phyloP scores from a whole-genome alignment of 108 stramenopile species.

The Fistulifera pelliculosa region DNA sequence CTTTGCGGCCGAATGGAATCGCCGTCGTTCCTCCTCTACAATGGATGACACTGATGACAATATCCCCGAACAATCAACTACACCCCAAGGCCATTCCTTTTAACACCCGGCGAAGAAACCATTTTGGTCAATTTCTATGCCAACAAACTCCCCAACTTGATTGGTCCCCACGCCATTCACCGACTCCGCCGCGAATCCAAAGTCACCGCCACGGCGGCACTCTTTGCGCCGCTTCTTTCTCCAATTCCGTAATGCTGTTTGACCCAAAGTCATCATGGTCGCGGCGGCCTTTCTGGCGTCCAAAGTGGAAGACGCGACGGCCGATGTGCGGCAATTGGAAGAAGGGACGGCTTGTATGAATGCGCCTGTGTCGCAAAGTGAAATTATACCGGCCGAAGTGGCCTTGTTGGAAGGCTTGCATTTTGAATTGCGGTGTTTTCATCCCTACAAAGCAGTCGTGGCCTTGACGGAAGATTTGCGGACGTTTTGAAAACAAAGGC shows the following conservation, averaged over 20 bases:
- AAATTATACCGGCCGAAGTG: slow-evolving; percentile 48
- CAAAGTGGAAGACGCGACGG: slow-evolving; percentile 81
- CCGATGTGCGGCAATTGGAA: slow-evolving; percentile 68
- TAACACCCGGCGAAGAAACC: slow-evolving; percentile 60
- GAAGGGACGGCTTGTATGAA: slow-evolving; percentile 70
- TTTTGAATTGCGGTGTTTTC: slow-evolving; percentile 65
- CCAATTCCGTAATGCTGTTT: slow-evolving; percentile 65
- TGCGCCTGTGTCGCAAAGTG: slow-evolving; percentile 40
- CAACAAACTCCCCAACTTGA: slow-evolving; percentile 61
- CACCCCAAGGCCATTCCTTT: no score
- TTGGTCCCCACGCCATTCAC: slow-evolving; percentile 60
- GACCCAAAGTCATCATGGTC: slow-evolving; percentile 67
- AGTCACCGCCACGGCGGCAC: slow-evolving; percentile 61
- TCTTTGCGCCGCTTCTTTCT: slow-evolving; percentile 66
- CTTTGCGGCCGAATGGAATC: slow-evolving; percentile 38
- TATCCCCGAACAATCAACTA: no score
- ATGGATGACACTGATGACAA: no score
- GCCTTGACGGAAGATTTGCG: slow-evolving; percentile 77
- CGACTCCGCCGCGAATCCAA: slow-evolving; percentile 55
- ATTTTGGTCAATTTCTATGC: slow-evolving; percentile 66
- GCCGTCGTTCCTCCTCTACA: background rate
- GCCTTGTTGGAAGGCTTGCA: slow-evolving; percentile 40
- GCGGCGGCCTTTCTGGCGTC: slow-evolving; percentile 71
- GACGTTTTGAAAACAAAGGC: slow-evolving; percentile 67
- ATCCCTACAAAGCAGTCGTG: slow-evolving; percentile 74